Percentiles rank a stretch among this genome's conserved stretches.
Conservation (phyloP, 148 eudicot species). For the Rhododendron kiyosumense region DNA sequence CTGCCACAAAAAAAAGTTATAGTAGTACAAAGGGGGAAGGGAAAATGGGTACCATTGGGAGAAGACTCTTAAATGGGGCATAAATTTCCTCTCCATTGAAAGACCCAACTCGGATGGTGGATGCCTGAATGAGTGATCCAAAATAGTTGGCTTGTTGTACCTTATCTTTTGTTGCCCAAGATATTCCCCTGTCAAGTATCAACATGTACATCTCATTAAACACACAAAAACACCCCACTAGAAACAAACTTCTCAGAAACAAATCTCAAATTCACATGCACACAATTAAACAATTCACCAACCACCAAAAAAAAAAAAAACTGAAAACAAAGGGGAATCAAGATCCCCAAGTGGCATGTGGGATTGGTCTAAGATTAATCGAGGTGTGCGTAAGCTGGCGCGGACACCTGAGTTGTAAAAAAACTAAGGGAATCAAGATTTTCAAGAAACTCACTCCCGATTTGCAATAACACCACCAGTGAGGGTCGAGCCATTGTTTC, state of each 20-base stretch:
- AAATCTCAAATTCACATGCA: neutral
- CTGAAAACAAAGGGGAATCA: neutral
- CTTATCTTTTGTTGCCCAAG: slow-evolving; percentile 98
- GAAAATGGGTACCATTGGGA: slow-evolving; percentile 63
- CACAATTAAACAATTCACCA: neutral
- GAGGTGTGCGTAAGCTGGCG: neutral
- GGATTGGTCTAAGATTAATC: neutral
- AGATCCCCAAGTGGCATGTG: neutral
- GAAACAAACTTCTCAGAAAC: neutral
- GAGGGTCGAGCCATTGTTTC: slow-evolving; percentile 90
- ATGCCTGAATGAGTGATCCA: slow-evolving; percentile 92
- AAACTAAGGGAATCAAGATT: neutral
- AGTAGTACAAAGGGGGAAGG: neutral
- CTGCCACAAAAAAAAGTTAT: neutral
- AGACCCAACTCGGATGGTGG: slow-evolving; percentile 90
- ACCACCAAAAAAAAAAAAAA: neutral
- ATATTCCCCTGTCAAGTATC: slow-evolving; percentile 67
- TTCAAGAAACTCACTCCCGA: slow-evolving; percentile 62
- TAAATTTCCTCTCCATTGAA: slow-evolving; percentile 95
- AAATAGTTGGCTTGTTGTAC: slow-evolving; percentile 91
- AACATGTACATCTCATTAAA: neutral
- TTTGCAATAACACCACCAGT: slow-evolving; percentile 95
- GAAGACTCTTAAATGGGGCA: slow-evolving; percentile 97
- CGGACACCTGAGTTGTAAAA: neutral
- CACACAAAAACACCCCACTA: neutral